phyloP scores from a whole-genome alignment of 441 rosid genomes.

The Aquilaria agallochum region DNA sequence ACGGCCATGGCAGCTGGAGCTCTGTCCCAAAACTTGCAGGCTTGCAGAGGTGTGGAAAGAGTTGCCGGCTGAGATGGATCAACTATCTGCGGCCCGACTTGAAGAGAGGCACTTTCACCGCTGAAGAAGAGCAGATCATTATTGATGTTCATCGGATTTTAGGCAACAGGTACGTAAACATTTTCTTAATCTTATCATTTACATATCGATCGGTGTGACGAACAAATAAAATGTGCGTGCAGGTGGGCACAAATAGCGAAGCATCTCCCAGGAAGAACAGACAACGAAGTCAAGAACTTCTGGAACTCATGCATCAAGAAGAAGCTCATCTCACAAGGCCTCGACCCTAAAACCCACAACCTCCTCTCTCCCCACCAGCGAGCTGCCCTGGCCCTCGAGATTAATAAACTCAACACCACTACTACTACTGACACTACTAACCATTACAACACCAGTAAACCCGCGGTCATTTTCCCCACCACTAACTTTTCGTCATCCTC shows the following conservation, averaged over 20 bases:
- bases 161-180: slow-evolving; percentile 47
- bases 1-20: slow-evolving; percentile 78
- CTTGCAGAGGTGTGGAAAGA: slow-evolving; percentile 70
- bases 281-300: slow-evolving; percentile 73
- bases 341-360: slow-evolving; percentile 68
- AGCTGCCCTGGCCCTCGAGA: slow-evolving; percentile 5
- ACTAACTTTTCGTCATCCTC: too few species aligned
- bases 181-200: too few species aligned
- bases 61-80: slow-evolving; percentile 78
- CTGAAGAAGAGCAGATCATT: slow-evolving; percentile 58
- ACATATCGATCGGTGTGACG: neutral
- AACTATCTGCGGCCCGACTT: slow-evolving; percentile 67
- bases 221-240: neutral
- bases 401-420: neutral
- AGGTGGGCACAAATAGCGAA: slow-evolving; percentile 85
- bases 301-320: slow-evolving; percentile 78
- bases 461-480: too few species aligned
- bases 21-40: slow-evolving; percentile 75
- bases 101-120: slow-evolving; percentile 54
- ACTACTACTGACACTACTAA: too few species aligned
- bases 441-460: too few species aligned
- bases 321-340: slow-evolving; percentile 59
- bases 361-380: slow-evolving; percentile 49
- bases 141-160: slow-evolving; percentile 68
- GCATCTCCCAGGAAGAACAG: slow-evolving; percentile 74